Base-by-base conservation (phyloP, 371 early-diverging fungal genomes). In the Lichtheimia ramosa region DNA sequence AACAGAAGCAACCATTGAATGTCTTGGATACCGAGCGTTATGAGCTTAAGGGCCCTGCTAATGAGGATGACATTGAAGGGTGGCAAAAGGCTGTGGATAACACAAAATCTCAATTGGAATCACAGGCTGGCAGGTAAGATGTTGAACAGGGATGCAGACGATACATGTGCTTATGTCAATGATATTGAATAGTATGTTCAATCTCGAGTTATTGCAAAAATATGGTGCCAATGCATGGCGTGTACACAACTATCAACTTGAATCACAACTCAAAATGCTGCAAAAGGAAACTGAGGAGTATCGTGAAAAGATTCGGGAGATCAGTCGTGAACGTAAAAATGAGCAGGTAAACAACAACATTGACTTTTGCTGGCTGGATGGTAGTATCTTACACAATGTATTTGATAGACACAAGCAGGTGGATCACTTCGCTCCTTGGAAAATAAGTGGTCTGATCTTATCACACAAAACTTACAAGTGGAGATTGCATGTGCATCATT, bases 151-250 rank as follows among this genome's bases (percentile, higher is more conserved):
- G 10, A 46, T 13, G 23, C 41, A 43, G n/a, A 5, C 34, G 7
- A 16, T 43, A 14, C 13, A 25, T 46, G 3, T 27, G 3, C n/a
- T 34, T 21, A 8, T 39, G 16, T 54, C 8, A 7, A 48, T 39
- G 15, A 5, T 42, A 5, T 24, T 34, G 7, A 24, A 43, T 53
- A 79, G 80, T 52, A 69, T 90, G 66, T 68, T 90, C 55, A 95
- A 94, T 62, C 65, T 95, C 58, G 96, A 93, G 65, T 73, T 95
- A 43, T 73, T 94, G 56, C 83, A 83, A 64, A 85, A 86, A 69
- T 94, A 88, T 74, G 95, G 94, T 18, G 75, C 87, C 23, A 92
- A 93, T 63, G 87, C 89, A 1, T 95, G 96, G 95, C 85, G 84
- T 66, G 66, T 92, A 20, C 86, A 91, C 62, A 92, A 92, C 63